Base-by-base conservation (phyloP, 164 flowering plant species). In the Tetracentron sinense region DNA sequence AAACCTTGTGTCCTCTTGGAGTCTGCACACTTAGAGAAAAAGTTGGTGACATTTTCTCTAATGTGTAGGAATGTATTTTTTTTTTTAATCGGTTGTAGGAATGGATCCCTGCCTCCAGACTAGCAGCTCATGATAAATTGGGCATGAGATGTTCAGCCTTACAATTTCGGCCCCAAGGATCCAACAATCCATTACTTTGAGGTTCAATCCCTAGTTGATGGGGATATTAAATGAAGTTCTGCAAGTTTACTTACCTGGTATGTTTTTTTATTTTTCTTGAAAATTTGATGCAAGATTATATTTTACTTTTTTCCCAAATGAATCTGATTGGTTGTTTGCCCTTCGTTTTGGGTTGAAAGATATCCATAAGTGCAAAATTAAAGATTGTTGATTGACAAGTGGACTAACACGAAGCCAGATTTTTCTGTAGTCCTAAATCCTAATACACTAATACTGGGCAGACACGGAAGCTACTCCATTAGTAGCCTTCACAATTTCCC, bases 221-320 rank as follows among this genome's bases (percentile, higher is more conserved):
- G 97, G 99, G 20, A 86, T 92, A 51, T 64, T 95, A 44, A 74
- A 76, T 70, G 79, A 71, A 68, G 64, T 75, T 28, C 58, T 86
- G 58, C 88, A 85, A 68, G 78, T 95, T 67, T 95, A 83, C 71
- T 75, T 85, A 63, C 92, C 98, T 62, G 90, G 98, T 95, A 87
- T 55, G 78, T 21, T 22, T 65, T 63, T n/a, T n/a, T n/a, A n/a
- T n/a, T n/a, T n/a, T n/a, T n/a, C n/a, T n/a, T n/a, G 44, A 8
- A 8, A 11, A 21, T 55, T 27, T 63, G 16, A n/a, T 56, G 25
- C 20, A 22, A 31, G 3, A 31, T 7, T 58, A 26, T 20, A 35
- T 49, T 12, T 29, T 31, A 29, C 19, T 42, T 38, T 51, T 35
- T 17, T 61, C n/a, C 44, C 14, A 0, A 2, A 7, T 14, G 20